Evolutionary conservation across 2,329 filamentous ascomycete genomes (phyloP).

Genomic region (Microdochium nivale): DNA sequence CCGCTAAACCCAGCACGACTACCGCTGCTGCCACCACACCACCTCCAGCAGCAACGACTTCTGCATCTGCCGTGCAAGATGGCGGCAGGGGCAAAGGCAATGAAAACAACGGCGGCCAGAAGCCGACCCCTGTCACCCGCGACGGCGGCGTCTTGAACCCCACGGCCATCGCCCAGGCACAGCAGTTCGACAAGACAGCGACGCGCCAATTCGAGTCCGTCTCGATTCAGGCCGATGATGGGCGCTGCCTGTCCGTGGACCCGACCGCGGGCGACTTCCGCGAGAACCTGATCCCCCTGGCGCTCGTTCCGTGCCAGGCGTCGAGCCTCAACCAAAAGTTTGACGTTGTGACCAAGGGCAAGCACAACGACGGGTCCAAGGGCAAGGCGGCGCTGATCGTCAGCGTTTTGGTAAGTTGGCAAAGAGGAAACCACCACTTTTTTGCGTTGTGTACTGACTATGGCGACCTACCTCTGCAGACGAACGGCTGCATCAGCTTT

Average conservation of each 20-base stretch:
- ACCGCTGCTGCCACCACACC: background rate
- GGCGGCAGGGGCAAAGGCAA: slow-evolving; percentile 18
- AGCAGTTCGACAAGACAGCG: slow-evolving; percentile 36
- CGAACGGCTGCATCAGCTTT: slow-evolving; percentile 42
- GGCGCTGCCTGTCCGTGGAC: slow-evolving; percentile 42
- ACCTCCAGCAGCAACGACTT: slow-evolving; percentile 1
- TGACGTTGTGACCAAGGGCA: slow-evolving; percentile 39
- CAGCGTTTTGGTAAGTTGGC: slow-evolving; percentile 30
- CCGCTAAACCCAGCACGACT: background rate
- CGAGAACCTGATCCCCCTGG: slow-evolving; percentile 42
- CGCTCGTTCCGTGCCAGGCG: slow-evolving; percentile 33
- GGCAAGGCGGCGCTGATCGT: slow-evolving; percentile 32
- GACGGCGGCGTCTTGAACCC: slow-evolving; percentile 40
- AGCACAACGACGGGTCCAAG: slow-evolving; percentile 33
- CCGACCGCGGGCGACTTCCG: slow-evolving; percentile 45
- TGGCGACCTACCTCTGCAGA: slow-evolving; percentile 16
- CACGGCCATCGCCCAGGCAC: slow-evolving; percentile 38
- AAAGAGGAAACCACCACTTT: too few relatives aligned
- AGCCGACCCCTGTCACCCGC: slow-evolving; percentile 37
- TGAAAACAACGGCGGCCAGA: slow-evolving; percentile 19
- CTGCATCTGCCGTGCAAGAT: slow-evolving; percentile 4
- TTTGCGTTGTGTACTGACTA: background rate
- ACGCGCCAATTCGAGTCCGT: slow-evolving; percentile 34
- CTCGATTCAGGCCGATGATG: slow-evolving; percentile 36
- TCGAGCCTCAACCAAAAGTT: slow-evolving; percentile 35